Base-by-base conservation (phyloP, 1,284 basidiomycete genomes). In the Ustilago cynodontis region DNA sequence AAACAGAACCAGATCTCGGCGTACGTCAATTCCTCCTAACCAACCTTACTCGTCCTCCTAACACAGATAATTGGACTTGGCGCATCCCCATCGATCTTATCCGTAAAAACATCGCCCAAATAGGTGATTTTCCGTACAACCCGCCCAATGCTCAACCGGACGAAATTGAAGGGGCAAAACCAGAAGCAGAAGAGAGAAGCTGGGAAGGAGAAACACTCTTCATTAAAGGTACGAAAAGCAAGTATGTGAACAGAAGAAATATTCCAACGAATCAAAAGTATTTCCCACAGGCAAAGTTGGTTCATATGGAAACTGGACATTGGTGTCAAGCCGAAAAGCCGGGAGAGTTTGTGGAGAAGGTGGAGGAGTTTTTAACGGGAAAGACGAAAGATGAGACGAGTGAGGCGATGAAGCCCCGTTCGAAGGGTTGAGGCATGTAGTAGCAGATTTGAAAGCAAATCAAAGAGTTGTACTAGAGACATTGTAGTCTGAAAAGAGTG, bases 11-110 rank as follows among this genome's bases (percentile, higher is more conserved):
- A 20, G 91, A 94, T 67, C 82, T 90, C 1, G 87, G 88, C 59
- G 88, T 92, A 28, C 91, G 92, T 28, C 90, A 91, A 18, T 95
- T 95, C 86, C 88, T 95, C 18, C 88, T 95, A 41, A 95, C 94
- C 13, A 95, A 95, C 86, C 88, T 95, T 3, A 85, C 89, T 11
- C 76, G 84, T 14, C 81, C 87, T 9, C 79, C 86, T 51, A 68
- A 70, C 22, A 70, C 81, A 39, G 70, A 86, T 50, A 79, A 82
- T 0, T 87, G 90, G 55, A 89, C 87, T 68, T 95, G 95, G 86
- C 89, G 90, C 14, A 88, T 95, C 24, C 93, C 94, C 0, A 84
- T 95, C 10, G 88, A 90, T 10, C 90, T 91, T 45, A 87, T 95
- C 39, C 88, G 88, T 5, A 87, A 89, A 5, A 88, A 90, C 0